phyloP scores from a whole-genome alignment of 306 rosid genomes.

The Vigna reflexopilosa region DNA sequence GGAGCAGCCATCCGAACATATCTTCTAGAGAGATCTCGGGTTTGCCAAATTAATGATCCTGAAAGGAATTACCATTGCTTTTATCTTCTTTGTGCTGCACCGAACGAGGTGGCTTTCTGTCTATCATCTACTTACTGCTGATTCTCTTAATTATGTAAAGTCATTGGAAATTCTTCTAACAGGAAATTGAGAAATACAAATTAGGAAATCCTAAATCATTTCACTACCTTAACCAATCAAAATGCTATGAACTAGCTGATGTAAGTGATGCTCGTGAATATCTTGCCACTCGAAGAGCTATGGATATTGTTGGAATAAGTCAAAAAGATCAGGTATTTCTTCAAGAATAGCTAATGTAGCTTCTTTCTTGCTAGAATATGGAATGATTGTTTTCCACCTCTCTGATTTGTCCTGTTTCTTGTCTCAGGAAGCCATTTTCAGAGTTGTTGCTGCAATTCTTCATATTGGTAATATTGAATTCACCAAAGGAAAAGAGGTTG shows the following conservation, averaged over 20 bases:
- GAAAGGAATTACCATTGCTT: conserved; percentile 99
- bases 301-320: conserved; percentile 96
- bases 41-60: conserved; percentile 96
- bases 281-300: conserved; percentile 98
- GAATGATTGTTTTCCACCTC: conserved; percentile 44
- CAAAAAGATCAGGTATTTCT: conserved; percentile 85
- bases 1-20: conserved; percentile 99
- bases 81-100: conserved; percentile 97
- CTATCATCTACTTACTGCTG: conserved; percentile 24
- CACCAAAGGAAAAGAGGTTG: conserved; percentile 78
- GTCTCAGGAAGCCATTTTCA: conserved; percentile 91
- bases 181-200: conserved; percentile 97
- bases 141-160: conserved; percentile 29
- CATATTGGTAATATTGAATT: conserved; percentile 88
- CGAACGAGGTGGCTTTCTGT: conserved; percentile 82
- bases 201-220: conserved; percentile 83
- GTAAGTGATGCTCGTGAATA: conserved; percentile 90
- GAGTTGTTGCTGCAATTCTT: conserved; percentile 95
- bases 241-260: conserved; percentile 88
- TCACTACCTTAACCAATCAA: conserved; percentile 97
- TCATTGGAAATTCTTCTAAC: conserved; percentile 45
- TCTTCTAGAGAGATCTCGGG: conserved; percentile 98
- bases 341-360: conserved; percentile 41
- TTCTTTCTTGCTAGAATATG: conserved; percentile 32
- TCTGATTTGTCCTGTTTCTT: conserved; percentile 37